Base-by-base conservation (phyloP, 176 grass and related monocot species). In the Ensete ventricosum region DNA sequence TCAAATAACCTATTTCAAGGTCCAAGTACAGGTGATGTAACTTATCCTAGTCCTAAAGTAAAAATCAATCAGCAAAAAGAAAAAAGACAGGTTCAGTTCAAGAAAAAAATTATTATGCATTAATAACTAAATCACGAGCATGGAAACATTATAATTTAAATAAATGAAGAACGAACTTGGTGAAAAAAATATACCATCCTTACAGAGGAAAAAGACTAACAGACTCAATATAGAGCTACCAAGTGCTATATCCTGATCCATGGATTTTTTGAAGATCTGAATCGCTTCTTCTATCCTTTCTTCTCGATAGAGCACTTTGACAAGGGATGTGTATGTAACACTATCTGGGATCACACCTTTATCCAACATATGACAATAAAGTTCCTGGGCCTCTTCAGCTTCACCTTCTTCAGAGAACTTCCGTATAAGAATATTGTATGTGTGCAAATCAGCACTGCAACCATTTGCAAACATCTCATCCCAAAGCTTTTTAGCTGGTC, bases 381-480 rank as follows among this genome's bases (percentile, higher is more conserved):
- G 83, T 17, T 81, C 85, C 62, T 76, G 75, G n/a, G 78, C 82
- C 67, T 93, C 85, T 78, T 92, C 82, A 17, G 52, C 81, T 85
- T 87, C 75, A 79, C 87, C 80, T 54, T 81, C 87, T 73, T 88
- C 87, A 34, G 77, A 80, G 75, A 97, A 88, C 62, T 92, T 97
- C 52, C 74, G 79, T 54, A 97, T 90, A 58, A 97, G 77, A 82
- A 93, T 93, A 76, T 89, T 97, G 67, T 97, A 97, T 14, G 89
- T 97, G 24, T 87, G 79, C 78, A 97, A 82, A 90, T 93, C 93
- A 79, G 88, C 85, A 74, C 50, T 63, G 81, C 75, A 93, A 0
- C 80, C 85, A 79, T 76, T 82, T 65, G 83, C 85, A 84, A 97
- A 97, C 88, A 97, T 97, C 79, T 97, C 90, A 87, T 97, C 93